Conservation (phyloP, 2,329 filamentous ascomycete species). For the Calycina herbarum region DNA sequence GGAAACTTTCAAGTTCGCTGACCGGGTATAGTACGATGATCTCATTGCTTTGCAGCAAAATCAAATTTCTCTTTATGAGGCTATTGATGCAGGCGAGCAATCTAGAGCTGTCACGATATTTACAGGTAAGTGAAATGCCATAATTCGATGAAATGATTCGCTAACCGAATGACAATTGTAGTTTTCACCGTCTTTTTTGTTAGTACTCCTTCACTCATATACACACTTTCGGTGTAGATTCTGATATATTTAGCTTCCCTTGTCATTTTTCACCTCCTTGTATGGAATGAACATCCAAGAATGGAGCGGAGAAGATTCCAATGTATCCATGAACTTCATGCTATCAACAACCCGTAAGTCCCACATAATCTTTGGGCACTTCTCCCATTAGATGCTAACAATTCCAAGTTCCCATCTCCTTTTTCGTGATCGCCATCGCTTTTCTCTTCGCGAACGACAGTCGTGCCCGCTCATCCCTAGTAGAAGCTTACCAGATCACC, state of each 20-base stretch:
- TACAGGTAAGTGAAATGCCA: neutral
- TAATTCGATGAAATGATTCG: neutral
- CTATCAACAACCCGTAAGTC: neutral
- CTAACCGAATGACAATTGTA: neutral
- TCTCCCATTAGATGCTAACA: neutral
- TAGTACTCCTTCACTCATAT: neutral
- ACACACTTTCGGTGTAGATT: neutral
- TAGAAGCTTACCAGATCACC: neutral
- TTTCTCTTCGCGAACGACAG: neutral
- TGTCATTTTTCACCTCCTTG: neutral
- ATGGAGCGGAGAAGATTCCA: neutral
- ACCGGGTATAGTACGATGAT: neutral
- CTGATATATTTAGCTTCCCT: neutral
- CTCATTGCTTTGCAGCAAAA: neutral
- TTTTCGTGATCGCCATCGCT: neutral
- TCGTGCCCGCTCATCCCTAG: neutral
- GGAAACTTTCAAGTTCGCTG: neutral
- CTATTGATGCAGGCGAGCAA: neutral
- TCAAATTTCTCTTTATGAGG: neutral
- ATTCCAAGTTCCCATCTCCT: neutral
- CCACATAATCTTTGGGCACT: neutral
- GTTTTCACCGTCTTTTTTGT: neutral
- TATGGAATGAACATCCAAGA: conserved; percentile 1
- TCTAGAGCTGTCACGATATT: conserved; percentile 1
- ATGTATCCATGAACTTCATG: conserved; percentile 3